A percentile compares a stretch with the other conserved stretches of the same genome.
Evolutionary conservation across 1,284 basidiomycete genomes (phyloP).

Genomic region (Cryptococcus sp.): DNA sequence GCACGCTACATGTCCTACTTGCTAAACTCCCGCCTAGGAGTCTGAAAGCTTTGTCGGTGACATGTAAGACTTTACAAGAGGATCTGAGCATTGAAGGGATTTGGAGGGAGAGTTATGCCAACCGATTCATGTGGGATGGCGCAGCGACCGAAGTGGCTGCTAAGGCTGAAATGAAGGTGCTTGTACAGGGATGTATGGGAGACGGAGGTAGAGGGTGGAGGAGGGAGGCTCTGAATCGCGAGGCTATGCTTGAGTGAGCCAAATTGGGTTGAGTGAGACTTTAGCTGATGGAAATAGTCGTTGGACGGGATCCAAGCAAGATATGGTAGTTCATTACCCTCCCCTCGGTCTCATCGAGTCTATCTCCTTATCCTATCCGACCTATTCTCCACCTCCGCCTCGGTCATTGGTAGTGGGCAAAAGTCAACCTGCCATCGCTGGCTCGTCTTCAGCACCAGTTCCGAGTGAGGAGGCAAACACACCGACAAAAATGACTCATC

Average conservation of each 20-base stretch:
- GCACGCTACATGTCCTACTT: conserved; percentile 37
- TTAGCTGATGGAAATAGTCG: conserved; percentile 20
- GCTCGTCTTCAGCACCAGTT: background rate
- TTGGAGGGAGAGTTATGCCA: conserved; percentile 43
- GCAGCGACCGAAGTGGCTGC: conserved; percentile 12
- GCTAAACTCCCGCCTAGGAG: conserved; percentile 34
- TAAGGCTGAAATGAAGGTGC: conserved; percentile 24
- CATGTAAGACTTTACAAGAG: conserved; percentile 28
- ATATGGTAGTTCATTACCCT: conserved; percentile 33
- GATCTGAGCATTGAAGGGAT: conserved; percentile 33
- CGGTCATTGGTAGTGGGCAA: conserved; percentile 29
- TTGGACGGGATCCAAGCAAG: conserved; percentile 34
- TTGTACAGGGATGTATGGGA: conserved; percentile 22
- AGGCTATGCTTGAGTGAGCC: conserved; percentile 42
- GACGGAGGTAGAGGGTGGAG: conserved; percentile 29
- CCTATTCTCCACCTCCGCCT: conserved; percentile 12
- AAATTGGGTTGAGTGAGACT: background rate
- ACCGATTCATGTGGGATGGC: conserved; percentile 34
- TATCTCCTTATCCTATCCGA: conserved; percentile 42
- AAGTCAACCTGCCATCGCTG: conserved; percentile 15
- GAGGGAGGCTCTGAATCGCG: conserved; percentile 30
- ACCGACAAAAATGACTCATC: conserved; percentile 32
- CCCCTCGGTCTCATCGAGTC: conserved; percentile 35
- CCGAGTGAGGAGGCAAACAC: background rate
- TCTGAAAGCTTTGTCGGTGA: conserved; percentile 27